Evolutionary conservation across 306 rosid species (phyloP).

Genomic region (Hippophae gyantsensis): DNA sequence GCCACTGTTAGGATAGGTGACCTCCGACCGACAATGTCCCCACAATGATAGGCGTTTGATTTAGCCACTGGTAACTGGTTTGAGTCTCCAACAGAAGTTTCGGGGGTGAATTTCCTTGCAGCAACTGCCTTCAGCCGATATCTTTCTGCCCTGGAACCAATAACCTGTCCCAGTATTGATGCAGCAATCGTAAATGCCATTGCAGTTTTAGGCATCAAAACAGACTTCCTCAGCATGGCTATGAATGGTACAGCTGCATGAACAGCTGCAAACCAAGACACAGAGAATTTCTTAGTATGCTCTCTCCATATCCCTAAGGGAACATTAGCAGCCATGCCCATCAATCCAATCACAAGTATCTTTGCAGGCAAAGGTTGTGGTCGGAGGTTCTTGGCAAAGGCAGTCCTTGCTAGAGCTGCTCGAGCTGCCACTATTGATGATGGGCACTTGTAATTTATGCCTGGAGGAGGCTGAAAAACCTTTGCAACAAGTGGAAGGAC

Average conservation of each 20-base stretch:
- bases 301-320: slow-evolving; percentile 96
- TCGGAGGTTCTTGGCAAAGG: slow-evolving; percentile 89
- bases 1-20: slow-evolving; percentile 49
- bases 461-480: slow-evolving; percentile 76
- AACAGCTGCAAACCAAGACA: slow-evolving; percentile 85
- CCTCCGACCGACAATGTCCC: slow-evolving; percentile 51
- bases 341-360: slow-evolving; percentile 74
- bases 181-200: slow-evolving; percentile 98
- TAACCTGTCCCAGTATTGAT: slow-evolving; percentile 76
- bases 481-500: slow-evolving; percentile 88
- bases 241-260: slow-evolving; percentile 99
- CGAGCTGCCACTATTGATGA: slow-evolving; percentile 74
- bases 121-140: slow-evolving; percentile 50
- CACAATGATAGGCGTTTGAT: slow-evolving; percentile 42
- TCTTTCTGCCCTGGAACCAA: slow-evolving; percentile 94
- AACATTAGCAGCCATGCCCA: slow-evolving; percentile 98
- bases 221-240: slow-evolving; percentile 79
- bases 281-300: slow-evolving; percentile 89
- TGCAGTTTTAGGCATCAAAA: slow-evolving; percentile 90
- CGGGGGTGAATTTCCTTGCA: slow-evolving; percentile 26
- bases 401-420: slow-evolving; percentile 83
- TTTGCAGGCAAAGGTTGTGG: slow-evolving; percentile 87
- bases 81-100: slow-evolving; percentile 26
- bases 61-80: slow-evolving; percentile 32
- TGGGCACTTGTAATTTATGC: slow-evolving; percentile 72